Evolutionary conservation across 2,329 filamentous ascomycete species (phyloP).

Genomic region (Sporothrix luriei): DNA sequence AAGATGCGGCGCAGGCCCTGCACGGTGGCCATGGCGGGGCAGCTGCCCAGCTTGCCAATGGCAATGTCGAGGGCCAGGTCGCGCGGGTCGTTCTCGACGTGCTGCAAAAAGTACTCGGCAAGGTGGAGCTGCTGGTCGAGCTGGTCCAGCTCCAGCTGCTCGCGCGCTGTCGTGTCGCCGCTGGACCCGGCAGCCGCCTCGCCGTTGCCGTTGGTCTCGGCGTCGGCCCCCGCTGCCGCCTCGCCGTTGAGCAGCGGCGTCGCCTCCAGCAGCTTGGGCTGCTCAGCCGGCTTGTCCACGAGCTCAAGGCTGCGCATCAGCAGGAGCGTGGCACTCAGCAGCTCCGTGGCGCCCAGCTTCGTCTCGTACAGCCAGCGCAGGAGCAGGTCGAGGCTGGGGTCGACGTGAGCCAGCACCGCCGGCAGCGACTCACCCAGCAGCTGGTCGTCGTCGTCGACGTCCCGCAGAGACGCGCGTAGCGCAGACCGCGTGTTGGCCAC

Average conservation of each 20-base stretch:
- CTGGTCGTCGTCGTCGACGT: slow-evolving; percentile 49
- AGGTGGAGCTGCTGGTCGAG: slow-evolving; percentile 67
- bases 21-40: slow-evolving; percentile 62
- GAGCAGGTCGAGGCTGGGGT: slow-evolving; percentile 68
- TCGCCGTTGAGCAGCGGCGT: slow-evolving; percentile 42
- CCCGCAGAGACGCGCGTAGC: slow-evolving; percentile 54
- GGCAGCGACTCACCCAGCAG: slow-evolving; percentile 64
- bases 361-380: slow-evolving; percentile 67
- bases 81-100: slow-evolving; percentile 61
- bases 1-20: slow-evolving; percentile 65
- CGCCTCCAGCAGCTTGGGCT: slow-evolving; percentile 38
- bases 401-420: slow-evolving; percentile 63
- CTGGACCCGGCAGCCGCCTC: slow-evolving; percentile 38
- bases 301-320: slow-evolving; percentile 71
- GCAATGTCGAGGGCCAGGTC: slow-evolving; percentile 67
- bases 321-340: slow-evolving; percentile 65
- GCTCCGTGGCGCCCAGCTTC: slow-evolving; percentile 65
- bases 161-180: slow-evolving; percentile 41
- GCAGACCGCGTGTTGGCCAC: slow-evolving; percentile 61
- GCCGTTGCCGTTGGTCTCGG: slow-evolving; percentile 33
- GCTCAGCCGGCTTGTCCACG: slow-evolving; percentile 49
- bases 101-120: slow-evolving; percentile 67
- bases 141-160: slow-evolving; percentile 59
- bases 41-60: slow-evolving; percentile 69
- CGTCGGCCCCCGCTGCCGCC: slow-evolving; percentile 36